These are phyloP conservation scores for Lecanicillium sp. DNA, from an alignment of 2,329 filamentous ascomycete species.

Conservation along the genomic window DNA sequence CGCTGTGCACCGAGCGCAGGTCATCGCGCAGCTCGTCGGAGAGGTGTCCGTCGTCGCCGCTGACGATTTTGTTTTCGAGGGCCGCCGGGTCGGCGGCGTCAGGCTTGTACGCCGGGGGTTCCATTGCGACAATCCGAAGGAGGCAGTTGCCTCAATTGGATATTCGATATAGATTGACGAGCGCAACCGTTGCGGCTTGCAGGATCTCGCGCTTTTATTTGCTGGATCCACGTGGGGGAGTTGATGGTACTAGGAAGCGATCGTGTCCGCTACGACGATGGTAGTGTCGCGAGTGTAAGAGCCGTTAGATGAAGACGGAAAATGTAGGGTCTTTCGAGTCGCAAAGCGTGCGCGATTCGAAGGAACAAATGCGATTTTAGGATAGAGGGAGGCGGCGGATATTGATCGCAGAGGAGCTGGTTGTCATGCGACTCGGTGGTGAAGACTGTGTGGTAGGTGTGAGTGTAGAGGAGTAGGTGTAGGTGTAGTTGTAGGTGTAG, in stretches of 20 bases:
- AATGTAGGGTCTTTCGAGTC: not conserved
- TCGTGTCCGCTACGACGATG: not conserved
- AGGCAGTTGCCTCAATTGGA: not conserved
- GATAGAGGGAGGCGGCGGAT: no score
- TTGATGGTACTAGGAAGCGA: not conserved
- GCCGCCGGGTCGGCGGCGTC: not conserved
- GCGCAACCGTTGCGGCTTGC: not conserved
- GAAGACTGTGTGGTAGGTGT: no score
- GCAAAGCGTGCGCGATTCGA: not conserved
- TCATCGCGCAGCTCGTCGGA: not conserved
- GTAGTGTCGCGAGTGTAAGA: not conserved
- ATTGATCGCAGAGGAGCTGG: no score
- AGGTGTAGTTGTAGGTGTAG: no score
- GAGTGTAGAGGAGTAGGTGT: not conserved
- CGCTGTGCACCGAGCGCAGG: constrained; percentile 18
- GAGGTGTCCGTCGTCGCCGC: constrained; percentile 1
- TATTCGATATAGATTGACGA: not conserved
- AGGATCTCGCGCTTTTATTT: not conserved
- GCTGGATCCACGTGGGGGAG: constrained; percentile 5
- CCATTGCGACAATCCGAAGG: not conserved
- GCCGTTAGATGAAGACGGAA: not conserved
- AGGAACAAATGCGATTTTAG: not conserved
- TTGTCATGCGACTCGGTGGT: no score
- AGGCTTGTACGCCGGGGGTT: constrained; percentile 8
- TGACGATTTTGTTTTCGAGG: constrained; percentile 10